Percentiles rank a stretch among this genome's conserved stretches.
Conservation (phyloP, 2,329 filamentous ascomycete species). For the Colletotrichum spaethianum region DNA sequence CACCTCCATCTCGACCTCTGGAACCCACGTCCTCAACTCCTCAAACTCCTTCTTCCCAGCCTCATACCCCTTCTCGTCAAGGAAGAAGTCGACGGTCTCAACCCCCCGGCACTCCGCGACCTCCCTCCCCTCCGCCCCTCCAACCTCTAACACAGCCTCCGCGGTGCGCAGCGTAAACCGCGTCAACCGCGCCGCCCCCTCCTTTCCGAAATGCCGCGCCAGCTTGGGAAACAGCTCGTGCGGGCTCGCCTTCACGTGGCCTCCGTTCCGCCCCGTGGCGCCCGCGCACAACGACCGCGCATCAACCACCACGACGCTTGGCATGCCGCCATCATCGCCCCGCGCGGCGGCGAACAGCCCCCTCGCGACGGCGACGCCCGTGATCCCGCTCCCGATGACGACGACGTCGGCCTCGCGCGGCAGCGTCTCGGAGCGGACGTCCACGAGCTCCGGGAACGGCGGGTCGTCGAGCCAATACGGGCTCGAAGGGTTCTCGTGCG, state of each 20-base stretch:
- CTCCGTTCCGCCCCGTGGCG: constrained; percentile 68
- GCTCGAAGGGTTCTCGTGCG: constrained; percentile 56
- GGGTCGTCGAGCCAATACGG: constrained; percentile 64
- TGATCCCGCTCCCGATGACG: constrained; percentile 70
- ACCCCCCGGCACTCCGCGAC: constrained; percentile 59
- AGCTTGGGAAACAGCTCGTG: constrained; percentile 58
- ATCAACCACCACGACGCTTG: constrained; percentile 63
- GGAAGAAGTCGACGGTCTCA: constrained; percentile 62
- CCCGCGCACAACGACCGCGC: constrained; percentile 64
- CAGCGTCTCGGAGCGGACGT: constrained; percentile 51
- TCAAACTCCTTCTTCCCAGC: constrained; percentile 50
- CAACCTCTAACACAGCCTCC: constrained; percentile 55
- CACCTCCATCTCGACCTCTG: constrained; percentile 54
- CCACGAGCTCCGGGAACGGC: constrained; percentile 58
- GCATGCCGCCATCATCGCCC: constrained; percentile 22
- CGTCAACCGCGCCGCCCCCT: constrained; percentile 57
- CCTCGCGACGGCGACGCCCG: constrained; percentile 58
- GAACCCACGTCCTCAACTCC: constrained; percentile 54
- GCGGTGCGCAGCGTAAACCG: constrained; percentile 62
- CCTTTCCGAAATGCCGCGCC: constrained; percentile 48
- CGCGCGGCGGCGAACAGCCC: constrained; percentile 26
- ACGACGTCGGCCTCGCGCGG: constrained; percentile 61
- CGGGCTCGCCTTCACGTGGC: constrained; percentile 63
- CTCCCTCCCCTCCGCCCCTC: constrained; percentile 48
- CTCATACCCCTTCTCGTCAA: constrained; percentile 54